Evolutionary conservation across 202 grass and related monocot species (phyloP), one percentile per base, ranked within the genome.

Genomic region (Zizania palustris): DNA sequence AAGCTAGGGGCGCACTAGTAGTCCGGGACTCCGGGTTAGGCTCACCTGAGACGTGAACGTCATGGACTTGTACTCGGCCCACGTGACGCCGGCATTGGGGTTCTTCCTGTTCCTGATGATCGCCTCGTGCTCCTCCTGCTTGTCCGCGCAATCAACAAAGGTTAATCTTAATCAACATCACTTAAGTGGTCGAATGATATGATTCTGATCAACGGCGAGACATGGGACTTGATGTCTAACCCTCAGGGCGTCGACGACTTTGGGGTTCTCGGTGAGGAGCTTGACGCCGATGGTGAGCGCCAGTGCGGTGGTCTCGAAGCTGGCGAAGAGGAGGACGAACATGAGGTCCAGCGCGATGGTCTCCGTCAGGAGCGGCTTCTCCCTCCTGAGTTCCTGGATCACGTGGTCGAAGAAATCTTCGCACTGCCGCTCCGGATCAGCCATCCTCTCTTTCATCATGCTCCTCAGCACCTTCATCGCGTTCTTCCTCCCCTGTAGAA

Each of bases 241-340:
- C 58, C 71, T 88, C 71, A 96, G 73, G 21, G 83, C 87, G 60
- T 92, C 76, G 45, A 96, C 53, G 71, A 82, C 84, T 57, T 74
- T 85, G 54, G 93, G 84, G 78, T 96, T 90, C 5, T 97, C 90
- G 5, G 83, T 69, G 82, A 97, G 93, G 68, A 92, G 86, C 78
- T 90, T 97, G 73, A 93, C 84, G 45, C 84, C 93, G 19, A 90
- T 73, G 53, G 93, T 97, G 84, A 97, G 89, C 37, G 90, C 86
- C 85, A 97, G 84, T 63, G 93, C 83, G 9, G 93, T 97, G 3
- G 93, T 97, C 69, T 97, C 93, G 48, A 86, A 97, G 81, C 93
- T 97, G 69, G 93, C 93, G 69, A 97, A 97, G 69, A 97, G 93
- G 70, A 97, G 89, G 41, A 88, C 90, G 82, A 97, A 97, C 87